These are phyloP conservation scores for Suillus bovinus DNA, from an alignment of 768 basidiomycete genomes.

Conservation along the genomic window DNA sequence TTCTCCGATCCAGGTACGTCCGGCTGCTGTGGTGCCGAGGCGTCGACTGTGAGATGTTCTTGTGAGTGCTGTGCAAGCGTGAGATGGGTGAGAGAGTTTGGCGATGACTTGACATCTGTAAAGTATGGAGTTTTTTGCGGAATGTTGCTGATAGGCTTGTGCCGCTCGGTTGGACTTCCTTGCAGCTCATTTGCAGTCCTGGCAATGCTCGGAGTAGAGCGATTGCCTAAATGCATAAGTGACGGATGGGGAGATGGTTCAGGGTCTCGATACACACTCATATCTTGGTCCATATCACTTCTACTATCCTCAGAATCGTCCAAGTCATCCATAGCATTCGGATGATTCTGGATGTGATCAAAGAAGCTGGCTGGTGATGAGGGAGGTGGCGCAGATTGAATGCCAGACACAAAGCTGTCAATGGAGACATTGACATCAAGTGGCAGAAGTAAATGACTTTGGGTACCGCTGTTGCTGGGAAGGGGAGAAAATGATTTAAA, in stretches of 20 bases:
- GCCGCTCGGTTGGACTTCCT: conserved; percentile 38
- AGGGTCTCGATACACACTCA: conserved; percentile 24
- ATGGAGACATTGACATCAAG: conserved; percentile 49
- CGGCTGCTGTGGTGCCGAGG: conserved; percentile 17
- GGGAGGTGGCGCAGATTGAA: conserved; percentile 64
- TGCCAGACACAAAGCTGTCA: conserved; percentile 40
- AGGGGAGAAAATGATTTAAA: conserved; percentile 30
- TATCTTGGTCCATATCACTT: conserved; percentile 41
- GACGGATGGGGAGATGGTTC: conserved; percentile 36
- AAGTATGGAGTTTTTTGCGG: conserved; percentile 47
- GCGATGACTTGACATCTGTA: conserved; percentile 41
- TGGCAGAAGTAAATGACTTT: conserved; percentile 17
- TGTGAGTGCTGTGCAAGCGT: conserved; percentile 42
- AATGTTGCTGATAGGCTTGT: conserved; percentile 54
- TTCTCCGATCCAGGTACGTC: conserved; percentile 22
- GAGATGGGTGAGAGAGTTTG: conserved; percentile 32
- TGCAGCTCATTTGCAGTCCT: conserved; percentile 38
- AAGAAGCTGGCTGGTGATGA: conserved; percentile 73
- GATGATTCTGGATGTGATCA: conserved; percentile 68
- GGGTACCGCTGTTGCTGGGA: conserved; percentile 16
- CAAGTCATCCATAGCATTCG: conserved; percentile 73
- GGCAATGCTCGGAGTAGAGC: conserved; percentile 66
- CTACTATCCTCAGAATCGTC: conserved; percentile 54
- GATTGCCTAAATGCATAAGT: conserved; percentile 67
- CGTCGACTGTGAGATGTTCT: conserved; percentile 32